Evolutionary conservation across 2,329 filamentous ascomycete species (phyloP), one percentile per base, ranked within the genome.

Genomic region (Basipetospora chlamydospora): DNA sequence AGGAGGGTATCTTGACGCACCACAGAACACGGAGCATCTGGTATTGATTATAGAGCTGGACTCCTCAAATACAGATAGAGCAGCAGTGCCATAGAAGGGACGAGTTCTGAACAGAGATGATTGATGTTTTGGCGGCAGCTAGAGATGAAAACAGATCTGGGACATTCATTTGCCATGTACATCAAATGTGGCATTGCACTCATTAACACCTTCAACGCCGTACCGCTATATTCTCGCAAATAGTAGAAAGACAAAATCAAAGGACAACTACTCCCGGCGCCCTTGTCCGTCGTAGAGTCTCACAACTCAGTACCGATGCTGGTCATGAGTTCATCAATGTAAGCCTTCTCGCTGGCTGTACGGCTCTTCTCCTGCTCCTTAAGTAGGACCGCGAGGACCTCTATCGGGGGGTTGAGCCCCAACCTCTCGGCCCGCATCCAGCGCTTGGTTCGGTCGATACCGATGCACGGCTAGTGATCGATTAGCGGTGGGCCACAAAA

Each of bases 21-120:
- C 87, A 95, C 58, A 70, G 87, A 44, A 94, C 87, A 29, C 73
- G 87, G 53, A 92, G 85, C 51, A 94, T 95, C 42, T 95, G 87
- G 87, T 95, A 95, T 56, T 95, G 56, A 28, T 11, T 6, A 6
- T 6, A 23, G 22, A 23, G 22, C 22, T 6, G 11, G 11, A 11
- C 22, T 11, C 6, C 6, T 11, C 22, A 23, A 23, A 23, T 23
- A 23, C 6, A 23, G n/a, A n/a, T n/a, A n/a, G n/a, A n/a, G n/a
- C n/a, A n/a, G n/a, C n/a, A n/a, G n/a, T n/a, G n/a, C n/a, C n/a
- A n/a, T n/a, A n/a, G n/a, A n/a, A n/a, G n/a, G n/a, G n/a, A n/a
- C n/a, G n/a, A n/a, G n/a, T n/a, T n/a, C n/a, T n/a, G n/a, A n/a
- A n/a, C n/a, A n/a, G n/a, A n/a, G n/a, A n/a, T n/a, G n/a, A n/a